Percentiles rank a stretch among this genome's conserved stretches.
These are phyloP conservation scores for Echites panduratus DNA, from an alignment of 257 asterid species.

Conservation along the genomic window DNA sequence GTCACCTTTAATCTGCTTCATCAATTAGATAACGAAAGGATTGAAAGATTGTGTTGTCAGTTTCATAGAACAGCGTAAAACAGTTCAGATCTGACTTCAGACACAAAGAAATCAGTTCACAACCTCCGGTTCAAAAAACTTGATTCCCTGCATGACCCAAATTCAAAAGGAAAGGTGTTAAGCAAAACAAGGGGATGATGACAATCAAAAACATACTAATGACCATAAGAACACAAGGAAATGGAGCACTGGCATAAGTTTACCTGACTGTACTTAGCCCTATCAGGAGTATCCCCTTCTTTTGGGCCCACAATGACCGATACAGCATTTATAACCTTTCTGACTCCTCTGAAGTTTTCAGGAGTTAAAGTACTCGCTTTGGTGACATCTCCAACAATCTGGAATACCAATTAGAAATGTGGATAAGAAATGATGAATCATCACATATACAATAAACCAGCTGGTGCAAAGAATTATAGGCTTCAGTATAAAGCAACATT, in stretches of 20 bases:
- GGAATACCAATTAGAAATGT: conserved; percentile 13
- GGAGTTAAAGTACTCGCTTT: conserved; percentile 74
- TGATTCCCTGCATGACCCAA: conserved; percentile 66
- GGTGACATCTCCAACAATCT: conserved; percentile 90
- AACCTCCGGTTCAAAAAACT: conserved; percentile 98
- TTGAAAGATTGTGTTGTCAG: conserved; percentile 12
- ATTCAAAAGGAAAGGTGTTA: conserved; percentile 12
- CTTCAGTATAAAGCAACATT: not conserved
- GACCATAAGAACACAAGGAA: not conserved
- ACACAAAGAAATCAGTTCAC: conserved; percentile 29
- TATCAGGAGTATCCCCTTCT: conserved; percentile 98
- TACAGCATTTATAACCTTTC: conserved; percentile 67
- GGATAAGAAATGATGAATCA: not conserved
- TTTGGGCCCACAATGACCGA: conserved; percentile 98
- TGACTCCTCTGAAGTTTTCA: conserved; percentile 80
- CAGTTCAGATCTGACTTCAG: conserved; percentile 17
- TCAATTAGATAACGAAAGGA: conserved; percentile 19
- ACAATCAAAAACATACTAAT: conserved; percentile 4
- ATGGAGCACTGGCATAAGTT: not conserved
- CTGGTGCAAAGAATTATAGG: not conserved
- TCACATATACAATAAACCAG: not conserved
- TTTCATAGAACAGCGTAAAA: conserved; percentile 4
- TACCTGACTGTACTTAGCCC: conserved; percentile 96
- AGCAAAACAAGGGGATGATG: not conserved
- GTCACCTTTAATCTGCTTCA: conserved; percentile 80